Evolutionary conservation across 768 basidiomycete genomes (phyloP).

Genomic region (Artomyces pyxidatus): DNA sequence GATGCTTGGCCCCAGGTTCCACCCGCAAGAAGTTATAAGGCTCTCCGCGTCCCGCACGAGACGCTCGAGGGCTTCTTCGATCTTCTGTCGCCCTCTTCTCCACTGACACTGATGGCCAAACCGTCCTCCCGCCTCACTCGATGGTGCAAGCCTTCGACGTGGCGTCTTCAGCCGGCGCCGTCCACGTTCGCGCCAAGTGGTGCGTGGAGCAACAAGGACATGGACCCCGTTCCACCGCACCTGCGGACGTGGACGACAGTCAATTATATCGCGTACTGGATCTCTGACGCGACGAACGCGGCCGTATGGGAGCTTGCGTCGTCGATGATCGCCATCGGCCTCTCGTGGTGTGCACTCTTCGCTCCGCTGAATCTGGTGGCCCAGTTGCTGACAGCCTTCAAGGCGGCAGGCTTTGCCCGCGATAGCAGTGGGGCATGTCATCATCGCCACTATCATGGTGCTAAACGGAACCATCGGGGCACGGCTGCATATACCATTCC

Average conservation of each 20-base stretch:
- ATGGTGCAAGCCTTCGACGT: conserved; percentile 24
- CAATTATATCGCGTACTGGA: conserved; percentile 60
- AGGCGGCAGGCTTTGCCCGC: conserved; percentile 63
- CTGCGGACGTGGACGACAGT: conserved; percentile 59
- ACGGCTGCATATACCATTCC: conserved; percentile 68
- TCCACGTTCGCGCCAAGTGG: conserved; percentile 50
- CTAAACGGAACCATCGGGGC: conserved; percentile 76
- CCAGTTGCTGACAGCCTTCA: conserved; percentile 34
- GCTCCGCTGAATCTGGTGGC: not conserved
- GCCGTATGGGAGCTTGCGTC: conserved; percentile 51
- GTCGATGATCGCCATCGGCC: conserved; percentile 66
- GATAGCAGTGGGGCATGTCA: conserved; percentile 63
- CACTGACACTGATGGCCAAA: not conserved
- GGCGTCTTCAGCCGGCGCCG: conserved; percentile 44
- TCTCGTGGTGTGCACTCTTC: conserved; percentile 46
- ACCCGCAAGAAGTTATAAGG: not conserved
- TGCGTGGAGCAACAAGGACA: conserved; percentile 66
- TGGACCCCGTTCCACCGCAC: conserved; percentile 63
- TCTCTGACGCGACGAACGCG: conserved; percentile 24
- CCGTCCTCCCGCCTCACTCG: not conserved
- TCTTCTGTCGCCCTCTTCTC: not conserved
- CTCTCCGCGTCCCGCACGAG: not conserved
- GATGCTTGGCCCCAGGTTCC: not conserved
- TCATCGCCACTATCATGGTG: conserved; percentile 68
- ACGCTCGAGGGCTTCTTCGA: not conserved